Percentiles rank a stretch among this genome's conserved stretches.
phyloP scores from a whole-genome alignment of 2,329 filamentous ascomycete genomes.

The Cordyceps sp. region DNA sequence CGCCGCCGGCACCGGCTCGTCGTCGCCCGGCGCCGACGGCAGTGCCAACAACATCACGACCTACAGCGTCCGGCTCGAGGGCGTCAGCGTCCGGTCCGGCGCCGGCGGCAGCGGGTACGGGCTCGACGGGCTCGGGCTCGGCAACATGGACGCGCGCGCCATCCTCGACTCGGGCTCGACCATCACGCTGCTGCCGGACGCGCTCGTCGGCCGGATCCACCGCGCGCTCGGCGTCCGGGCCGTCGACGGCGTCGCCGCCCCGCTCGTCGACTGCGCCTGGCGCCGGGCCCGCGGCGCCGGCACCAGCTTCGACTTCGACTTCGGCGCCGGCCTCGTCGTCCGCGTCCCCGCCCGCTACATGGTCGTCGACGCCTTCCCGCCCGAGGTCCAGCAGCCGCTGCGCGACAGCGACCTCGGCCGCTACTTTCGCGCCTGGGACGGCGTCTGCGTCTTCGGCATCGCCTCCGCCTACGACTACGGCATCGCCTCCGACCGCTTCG shows the following conservation, averaged over 20 bases:
- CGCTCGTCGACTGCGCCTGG: slow-evolving; percentile 34
- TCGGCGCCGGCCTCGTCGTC: slow-evolving; percentile 29
- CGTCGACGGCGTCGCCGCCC: slow-evolving; percentile 21
- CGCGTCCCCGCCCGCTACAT: slow-evolving; percentile 35
- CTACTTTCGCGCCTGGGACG: slow-evolving; percentile 19
- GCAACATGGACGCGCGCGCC: slow-evolving; percentile 29
- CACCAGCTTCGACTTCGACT: slow-evolving; percentile 34
- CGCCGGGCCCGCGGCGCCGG: slow-evolving; percentile 23
- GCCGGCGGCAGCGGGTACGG: too few relatives aligned
- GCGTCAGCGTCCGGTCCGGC: slow-evolving; percentile 25
- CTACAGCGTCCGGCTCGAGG: slow-evolving; percentile 18
- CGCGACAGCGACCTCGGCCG: slow-evolving; percentile 16
- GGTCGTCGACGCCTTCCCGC: slow-evolving; percentile 25
- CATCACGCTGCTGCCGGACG: slow-evolving; percentile 49
- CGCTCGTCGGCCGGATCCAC: slow-evolving; percentile 34
- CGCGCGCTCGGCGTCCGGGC: slow-evolving; percentile 33
- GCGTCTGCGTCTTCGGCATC: slow-evolving; percentile 38
- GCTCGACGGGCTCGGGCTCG: too few relatives aligned
- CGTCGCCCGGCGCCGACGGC: slow-evolving; percentile 26
- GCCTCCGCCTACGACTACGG: slow-evolving; percentile 21
- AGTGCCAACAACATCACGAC: slow-evolving; percentile 20
- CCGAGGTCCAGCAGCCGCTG: slow-evolving; percentile 24
- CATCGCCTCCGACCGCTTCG: slow-evolving; percentile 12
- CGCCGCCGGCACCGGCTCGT: slow-evolving; percentile 23
- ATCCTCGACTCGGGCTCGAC: slow-evolving; percentile 63